Evolutionary conservation across 2,329 filamentous ascomycete species (phyloP).

Genomic region (Dactylellina haptotyla): DNA sequence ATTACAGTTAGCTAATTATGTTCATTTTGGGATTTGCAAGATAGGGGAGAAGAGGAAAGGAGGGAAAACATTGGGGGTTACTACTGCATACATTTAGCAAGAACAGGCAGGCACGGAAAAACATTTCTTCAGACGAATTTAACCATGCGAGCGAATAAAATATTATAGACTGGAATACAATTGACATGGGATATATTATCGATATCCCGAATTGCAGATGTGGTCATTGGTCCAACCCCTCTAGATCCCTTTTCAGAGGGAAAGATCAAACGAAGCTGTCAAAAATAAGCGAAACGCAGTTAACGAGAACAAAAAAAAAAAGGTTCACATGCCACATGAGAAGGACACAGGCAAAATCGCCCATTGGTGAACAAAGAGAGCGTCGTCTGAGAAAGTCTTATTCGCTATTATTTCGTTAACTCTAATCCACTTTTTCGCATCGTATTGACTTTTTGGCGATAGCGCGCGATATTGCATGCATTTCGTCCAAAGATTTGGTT

Average conservation of each 20-base stretch:
- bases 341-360: background rate
- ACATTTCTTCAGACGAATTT: constrained; percentile 48
- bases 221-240: constrained; percentile 44
- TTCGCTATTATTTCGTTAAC: constrained; percentile 36
- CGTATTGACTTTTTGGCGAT: constrained; percentile 40
- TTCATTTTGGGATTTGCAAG: constrained; percentile 13
- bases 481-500: constrained; percentile 48
- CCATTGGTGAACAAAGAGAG: background rate
- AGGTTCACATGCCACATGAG: constrained; percentile 51
- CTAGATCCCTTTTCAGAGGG: constrained; percentile 15
- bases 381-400: constrained; percentile 7
- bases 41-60: constrained; percentile 13
- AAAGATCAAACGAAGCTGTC: constrained; percentile 48
- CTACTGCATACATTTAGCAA: constrained; percentile 19
- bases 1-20: constrained; percentile 45
- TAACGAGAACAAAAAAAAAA: constrained; percentile 17
- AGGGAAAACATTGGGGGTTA: background rate
- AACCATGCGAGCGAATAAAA: constrained; percentile 44
- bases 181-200: constrained; percentile 23
- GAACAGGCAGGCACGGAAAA: constrained; percentile 47
- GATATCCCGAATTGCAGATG: constrained; percentile 29
- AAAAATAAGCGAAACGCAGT: constrained; percentile 52
- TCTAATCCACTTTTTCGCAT: constrained; percentile 33
- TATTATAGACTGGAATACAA: constrained; percentile 26
- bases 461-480: constrained; percentile 38